Evolutionary conservation across 2,329 filamentous ascomycete genomes (phyloP).

Genomic region (Xylaria sp.): DNA sequence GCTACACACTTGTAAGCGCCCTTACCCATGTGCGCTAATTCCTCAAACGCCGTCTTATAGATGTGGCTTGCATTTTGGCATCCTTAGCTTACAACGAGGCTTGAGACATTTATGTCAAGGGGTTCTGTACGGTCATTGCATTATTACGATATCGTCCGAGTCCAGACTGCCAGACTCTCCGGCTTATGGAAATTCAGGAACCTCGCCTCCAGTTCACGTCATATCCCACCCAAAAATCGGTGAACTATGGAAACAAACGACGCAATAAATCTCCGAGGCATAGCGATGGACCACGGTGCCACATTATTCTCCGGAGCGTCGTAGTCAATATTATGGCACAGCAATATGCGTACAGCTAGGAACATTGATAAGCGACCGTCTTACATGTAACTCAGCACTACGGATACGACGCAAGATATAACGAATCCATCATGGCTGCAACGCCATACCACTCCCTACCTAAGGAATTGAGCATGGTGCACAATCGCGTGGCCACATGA

Average conservation of each 20-base stretch:
- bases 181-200: neutral
- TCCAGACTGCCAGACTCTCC: neutral
- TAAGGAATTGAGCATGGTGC: slow-evolving; percentile 2
- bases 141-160: neutral
- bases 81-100: too few species aligned
- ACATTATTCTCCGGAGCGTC: slow-evolving; percentile 10
- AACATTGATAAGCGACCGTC: neutral
- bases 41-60: neutral
- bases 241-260: slow-evolving; percentile 4
- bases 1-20: too few species aligned
- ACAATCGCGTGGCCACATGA: slow-evolving; percentile 16
- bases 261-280: slow-evolving; percentile 20
- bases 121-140: neutral
- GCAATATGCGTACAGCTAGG: too few species aligned
- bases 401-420: neutral
- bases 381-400: neutral
- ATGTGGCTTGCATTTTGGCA: neutral
- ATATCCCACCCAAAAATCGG: neutral
- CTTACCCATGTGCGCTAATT: neutral
- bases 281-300: slow-evolving; percentile 7
- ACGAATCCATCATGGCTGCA: neutral
- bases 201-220: slow-evolving; percentile 14
- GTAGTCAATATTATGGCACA: neutral
- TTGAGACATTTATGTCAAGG: neutral
- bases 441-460: slow-evolving; percentile 1